Base-by-base conservation (phyloP, 78 protist genomes). In the Dictyostelium brefeldianum region DNA sequence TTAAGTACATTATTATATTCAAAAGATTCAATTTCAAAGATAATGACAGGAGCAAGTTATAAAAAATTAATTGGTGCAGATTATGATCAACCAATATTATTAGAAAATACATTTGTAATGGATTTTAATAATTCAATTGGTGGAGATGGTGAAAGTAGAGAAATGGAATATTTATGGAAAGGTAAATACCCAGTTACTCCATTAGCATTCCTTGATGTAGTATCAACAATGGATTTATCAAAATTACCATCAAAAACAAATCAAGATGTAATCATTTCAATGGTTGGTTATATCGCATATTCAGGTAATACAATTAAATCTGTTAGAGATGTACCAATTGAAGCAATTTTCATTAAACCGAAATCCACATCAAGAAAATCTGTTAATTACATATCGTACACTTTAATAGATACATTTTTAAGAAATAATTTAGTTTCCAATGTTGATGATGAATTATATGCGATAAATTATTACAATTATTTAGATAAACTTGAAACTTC, bases 231-330 rank as follows among this genome's bases (percentile, higher is more conserved):
- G 25, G 11, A 7, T 48, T 57, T 91, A 9, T 79, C 87, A 4
- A 36, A 82, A 56, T 87, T 89, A 22, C 95, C 97, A 8, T 9
- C 20, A 3, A 27, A 17, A 17, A 9, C 5, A 31, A 8, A 12
- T 14, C 98, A 96, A 67, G 96, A 80, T 64, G 51, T 90, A 14
- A 4, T 95, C 15, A 74, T 92, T 0, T 82, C 97, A 11, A 20
- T 97, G 17, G 95, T 97, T n/a, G 46, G 89, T 7, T 89, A 47
- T 50, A 17, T 87, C 0, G 70, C 51, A 20, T 77, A 43, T 2
- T 67, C 92, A 4, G 43, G 56, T 9, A 27, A 8, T 14, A 10
- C 1, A 1, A 31, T 31, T n/a, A 20, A 46, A 1, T 78, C 87
- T 0, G 89, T 94, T 22, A 31, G 89, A 22, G 59, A 69, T 11